Base-by-base conservation (phyloP, 2,329 filamentous ascomycete species). In the Septoria petroselini region DNA sequence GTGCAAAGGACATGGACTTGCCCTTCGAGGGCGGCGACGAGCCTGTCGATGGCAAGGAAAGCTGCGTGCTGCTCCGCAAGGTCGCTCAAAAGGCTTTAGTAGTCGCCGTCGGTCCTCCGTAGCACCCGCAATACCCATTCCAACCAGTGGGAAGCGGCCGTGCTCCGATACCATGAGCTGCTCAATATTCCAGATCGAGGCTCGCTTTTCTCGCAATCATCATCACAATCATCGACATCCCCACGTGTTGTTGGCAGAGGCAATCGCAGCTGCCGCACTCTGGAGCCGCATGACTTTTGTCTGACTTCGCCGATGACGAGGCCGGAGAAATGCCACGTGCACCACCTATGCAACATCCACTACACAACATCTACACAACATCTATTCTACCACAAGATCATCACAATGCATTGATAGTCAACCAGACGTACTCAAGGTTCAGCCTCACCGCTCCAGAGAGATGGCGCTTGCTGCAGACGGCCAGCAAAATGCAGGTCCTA, bases 41-140 rank as follows among this genome's bases (percentile, higher is more conserved):
- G 42, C 37, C 19, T 34, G 38, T 29, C 27, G 35, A 21, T 25
- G 23, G 51, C 17, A 25, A 40, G 19, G 35, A 23, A 37, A 23
- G 35, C 27, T 30, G 23, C 27, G 40, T 21, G 18, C 23, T 19
- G 25, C 42, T 50, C 42, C 46, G 47, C 51, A 44, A 37, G n/a
- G 39, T 34, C 42, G 35, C 39, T 40, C 23, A 31, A 25, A 23
- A 39, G 43, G 33, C 52, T 50, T 50, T 44, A 42, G 52, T 50
- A 47, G 30, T 52, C 40, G 31, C 30, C 33, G 27, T 12, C 39
- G 21, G 15, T 23, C 14, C 34, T 49, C 54, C 54, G 54, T 44
- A 49, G 37, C 41, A 37, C 38, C 54, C 54, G 52, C 37, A 31
- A 17, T 53, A 48, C 34, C 53, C 53, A 44, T 17, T 27, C 34